Evolutionary conservation across 345 rosid genomes (phyloP).

Genomic region (Carallia pectinifolia): DNA sequence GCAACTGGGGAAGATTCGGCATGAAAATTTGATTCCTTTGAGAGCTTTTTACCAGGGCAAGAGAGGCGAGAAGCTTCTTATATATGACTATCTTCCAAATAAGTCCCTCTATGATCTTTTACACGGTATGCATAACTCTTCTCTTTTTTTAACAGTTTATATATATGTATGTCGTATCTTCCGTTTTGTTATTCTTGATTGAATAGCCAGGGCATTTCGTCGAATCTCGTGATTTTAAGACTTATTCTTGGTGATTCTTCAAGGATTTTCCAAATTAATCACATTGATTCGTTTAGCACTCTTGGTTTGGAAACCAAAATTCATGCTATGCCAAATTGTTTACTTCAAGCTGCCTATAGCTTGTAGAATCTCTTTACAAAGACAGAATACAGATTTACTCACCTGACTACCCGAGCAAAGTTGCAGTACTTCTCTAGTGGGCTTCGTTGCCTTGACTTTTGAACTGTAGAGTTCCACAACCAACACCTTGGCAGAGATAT

Average conservation of each 20-base stretch:
- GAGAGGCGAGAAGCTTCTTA: conserved; percentile 96
- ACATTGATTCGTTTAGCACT: too few species aligned
- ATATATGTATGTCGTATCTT: background rate
- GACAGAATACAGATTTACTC: too few species aligned
- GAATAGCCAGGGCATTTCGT: background rate
- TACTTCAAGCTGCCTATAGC: too few species aligned
- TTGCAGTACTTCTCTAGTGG: too few species aligned
- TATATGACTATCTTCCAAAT: conserved; percentile 88
- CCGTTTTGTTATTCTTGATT: conserved; percentile 1
- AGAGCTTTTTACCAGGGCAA: conserved; percentile 98
- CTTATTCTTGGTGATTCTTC: background rate
- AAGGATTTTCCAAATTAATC: background rate
- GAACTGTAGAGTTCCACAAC: too few species aligned
- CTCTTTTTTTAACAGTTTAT: background rate
- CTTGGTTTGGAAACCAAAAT: too few species aligned
- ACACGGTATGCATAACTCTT: conserved; percentile 54
- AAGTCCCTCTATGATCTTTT: conserved; percentile 77
- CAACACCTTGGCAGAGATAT: too few species aligned
- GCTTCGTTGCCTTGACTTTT: too few species aligned
- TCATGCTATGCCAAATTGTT: too few species aligned
- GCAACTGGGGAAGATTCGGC: conserved; percentile 79
- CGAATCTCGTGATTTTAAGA: background rate
- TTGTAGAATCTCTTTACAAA: too few species aligned
- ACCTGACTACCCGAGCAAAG: too few species aligned
- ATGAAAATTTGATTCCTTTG: conserved; percentile 85